Percentiles rank a stretch among this genome's conserved stretches.
Conservation (phyloP, 352 stramenopile genomes). For the Blastocystis sp. region DNA sequence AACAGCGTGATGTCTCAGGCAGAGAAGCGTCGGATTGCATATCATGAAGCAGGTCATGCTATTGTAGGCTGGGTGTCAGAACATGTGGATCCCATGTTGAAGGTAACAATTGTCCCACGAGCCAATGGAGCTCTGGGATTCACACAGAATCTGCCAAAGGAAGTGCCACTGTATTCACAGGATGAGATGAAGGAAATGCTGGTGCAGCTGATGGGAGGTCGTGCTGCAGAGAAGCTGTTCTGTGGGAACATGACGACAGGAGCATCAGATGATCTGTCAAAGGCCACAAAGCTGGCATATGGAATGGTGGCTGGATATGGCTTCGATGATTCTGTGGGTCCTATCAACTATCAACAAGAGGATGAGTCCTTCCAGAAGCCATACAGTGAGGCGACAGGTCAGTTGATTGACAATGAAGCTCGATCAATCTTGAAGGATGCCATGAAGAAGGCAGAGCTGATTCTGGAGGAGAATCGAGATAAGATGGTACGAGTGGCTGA, state of each 20-base stretch:
- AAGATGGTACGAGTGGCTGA: conserved; percentile 19
- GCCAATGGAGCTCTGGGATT: conserved; percentile 90
- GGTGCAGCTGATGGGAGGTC: conserved; percentile 91
- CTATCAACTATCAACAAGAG: neutral
- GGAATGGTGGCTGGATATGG: conserved; percentile 38
- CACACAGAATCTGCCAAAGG: conserved; percentile 96
- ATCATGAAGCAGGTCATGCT: conserved; percentile 97
- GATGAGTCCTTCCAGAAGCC: neutral
- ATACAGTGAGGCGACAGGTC: neutral
- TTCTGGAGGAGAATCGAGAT: conserved; percentile 33
- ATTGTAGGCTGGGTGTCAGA: conserved; percentile 94
- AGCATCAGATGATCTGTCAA: conserved; percentile 81
- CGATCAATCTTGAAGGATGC: neutral
- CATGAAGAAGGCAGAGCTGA: neutral
- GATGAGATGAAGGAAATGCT: conserved; percentile 95
- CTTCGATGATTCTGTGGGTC: conserved; percentile 29
- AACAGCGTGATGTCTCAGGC: conserved; percentile 87
- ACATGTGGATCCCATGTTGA: conserved; percentile 91
- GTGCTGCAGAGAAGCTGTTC: conserved; percentile 91
- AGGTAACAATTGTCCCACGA: conserved; percentile 92
- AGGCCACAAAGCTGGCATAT: conserved; percentile 68
- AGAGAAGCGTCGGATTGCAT: conserved; percentile 92
- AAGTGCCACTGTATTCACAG: conserved; percentile 85
- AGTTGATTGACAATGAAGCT: neutral
- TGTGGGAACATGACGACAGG: conserved; percentile 92